A percentile compares a stretch with the other conserved stretches of the same genome.
phyloP scores from a whole-genome alignment of 139 green algal genomes.

The Chlorella sp. region DNA sequence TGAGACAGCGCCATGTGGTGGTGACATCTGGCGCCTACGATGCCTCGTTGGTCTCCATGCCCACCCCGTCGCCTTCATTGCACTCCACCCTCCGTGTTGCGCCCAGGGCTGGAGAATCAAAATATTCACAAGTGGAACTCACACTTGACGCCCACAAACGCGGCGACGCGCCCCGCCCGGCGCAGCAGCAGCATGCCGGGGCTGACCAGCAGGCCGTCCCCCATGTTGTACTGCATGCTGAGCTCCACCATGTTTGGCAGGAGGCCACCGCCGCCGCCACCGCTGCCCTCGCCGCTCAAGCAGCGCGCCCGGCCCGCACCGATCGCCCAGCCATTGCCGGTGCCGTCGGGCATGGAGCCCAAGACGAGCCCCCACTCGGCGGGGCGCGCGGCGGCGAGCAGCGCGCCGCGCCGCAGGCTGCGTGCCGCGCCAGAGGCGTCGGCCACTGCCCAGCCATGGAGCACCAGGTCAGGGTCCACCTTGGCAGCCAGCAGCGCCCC shows the following conservation, averaged over 20 bases:
- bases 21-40: too few relatives aligned
- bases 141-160: too few relatives aligned
- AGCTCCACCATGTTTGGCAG: conserved; percentile 34
- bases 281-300: too few relatives aligned
- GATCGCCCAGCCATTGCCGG: conserved; percentile 35
- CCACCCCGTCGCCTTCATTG: too few relatives aligned
- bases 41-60: too few relatives aligned
- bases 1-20: too few relatives aligned
- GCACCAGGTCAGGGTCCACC: conserved; percentile 7
- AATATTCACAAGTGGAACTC: too few relatives aligned
- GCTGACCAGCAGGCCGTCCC: conserved; percentile 28
- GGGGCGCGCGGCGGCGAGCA: not conserved
- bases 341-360: conserved; percentile 27
- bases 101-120: too few relatives aligned
- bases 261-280: not conserved
- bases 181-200: conserved; percentile 36
- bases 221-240: conserved; percentile 33
- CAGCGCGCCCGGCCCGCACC: conserved; percentile 12
- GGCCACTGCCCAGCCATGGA: conserved; percentile 31
- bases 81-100: too few relatives aligned
- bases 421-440: conserved; percentile 3
- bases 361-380: conserved; percentile 27
- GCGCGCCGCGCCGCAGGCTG: not conserved
- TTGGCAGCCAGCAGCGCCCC: conserved; percentile 20
- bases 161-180: too few relatives aligned